phyloP scores from a whole-genome alignment of 371 early-diverging fungal genomes.

The Parasitella parasitica region DNA sequence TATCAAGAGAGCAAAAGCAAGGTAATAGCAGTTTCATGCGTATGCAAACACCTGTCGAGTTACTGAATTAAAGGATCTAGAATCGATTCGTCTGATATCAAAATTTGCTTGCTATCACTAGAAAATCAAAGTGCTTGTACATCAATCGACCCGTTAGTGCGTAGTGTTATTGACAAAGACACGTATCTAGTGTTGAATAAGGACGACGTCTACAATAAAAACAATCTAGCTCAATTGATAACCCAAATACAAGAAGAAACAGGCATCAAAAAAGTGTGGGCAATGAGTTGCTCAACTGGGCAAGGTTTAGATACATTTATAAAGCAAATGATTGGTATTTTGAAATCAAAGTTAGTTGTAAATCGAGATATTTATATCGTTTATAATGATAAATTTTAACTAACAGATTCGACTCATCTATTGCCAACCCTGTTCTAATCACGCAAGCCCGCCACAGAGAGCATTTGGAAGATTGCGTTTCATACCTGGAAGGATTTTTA shows the following conservation, averaged over 20 bases:
- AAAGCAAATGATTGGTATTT: constrained; percentile 47
- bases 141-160: constrained; percentile 44
- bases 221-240: neutral
- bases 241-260: constrained; percentile 11
- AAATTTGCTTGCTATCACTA: constrained; percentile 49
- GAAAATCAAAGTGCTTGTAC: neutral
- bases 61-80: constrained; percentile 6
- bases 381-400: neutral
- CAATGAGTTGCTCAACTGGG: constrained; percentile 66
- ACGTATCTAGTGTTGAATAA: constrained; percentile 74
- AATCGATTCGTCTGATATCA: constrained; percentile 45
- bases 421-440: constrained; percentile 49
- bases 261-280: constrained; percentile 36
- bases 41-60: neutral
- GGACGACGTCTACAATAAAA: constrained; percentile 40
- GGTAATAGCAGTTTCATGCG: constrained; percentile 15
- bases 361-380: neutral
- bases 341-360: constrained; percentile 46
- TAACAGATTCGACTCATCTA: constrained; percentile 58
- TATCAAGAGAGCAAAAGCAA: constrained; percentile 61
- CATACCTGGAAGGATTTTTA: constrained; percentile 51
- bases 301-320: constrained; percentile 60
- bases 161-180: constrained; percentile 48
- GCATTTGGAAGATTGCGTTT: constrained; percentile 64
- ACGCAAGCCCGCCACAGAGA: constrained; percentile 77